Evolutionary conservation across 2,329 filamentous ascomycete genomes (phyloP).

Genomic region (Xylariaceae sp.): DNA sequence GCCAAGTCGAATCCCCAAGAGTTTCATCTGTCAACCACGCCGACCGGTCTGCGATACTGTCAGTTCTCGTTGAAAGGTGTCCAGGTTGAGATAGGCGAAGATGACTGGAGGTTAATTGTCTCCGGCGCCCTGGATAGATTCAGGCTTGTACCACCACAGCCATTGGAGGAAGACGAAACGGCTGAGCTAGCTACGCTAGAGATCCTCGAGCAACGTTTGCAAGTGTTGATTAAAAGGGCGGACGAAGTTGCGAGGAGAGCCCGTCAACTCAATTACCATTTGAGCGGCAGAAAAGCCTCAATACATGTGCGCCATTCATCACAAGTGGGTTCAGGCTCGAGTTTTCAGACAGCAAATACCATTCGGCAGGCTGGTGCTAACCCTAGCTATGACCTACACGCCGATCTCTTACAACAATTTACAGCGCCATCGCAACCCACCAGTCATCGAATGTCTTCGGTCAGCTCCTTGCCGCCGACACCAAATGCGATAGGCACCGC

Average conservation of each 20-base stretch:
- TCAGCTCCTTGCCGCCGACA: constrained; percentile 40
- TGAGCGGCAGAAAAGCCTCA: constrained; percentile 76
- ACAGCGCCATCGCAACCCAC: constrained; percentile 38
- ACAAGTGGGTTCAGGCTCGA: constrained; percentile 44
- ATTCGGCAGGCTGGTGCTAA: constrained; percentile 39
- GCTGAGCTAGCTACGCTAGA: constrained; percentile 84
- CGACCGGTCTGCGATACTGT: constrained; percentile 74
- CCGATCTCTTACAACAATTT: constrained; percentile 63
- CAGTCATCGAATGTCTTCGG: constrained; percentile 36
- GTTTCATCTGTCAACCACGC: constrained; percentile 72
- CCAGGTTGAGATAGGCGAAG: constrained; percentile 83
- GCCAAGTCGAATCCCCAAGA: constrained; percentile 80
- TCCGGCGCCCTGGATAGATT: constrained; percentile 81
- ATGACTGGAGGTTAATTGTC: constrained; percentile 84
- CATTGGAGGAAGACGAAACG: constrained; percentile 83
- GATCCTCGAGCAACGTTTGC: constrained; percentile 79
- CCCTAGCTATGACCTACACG: constrained; percentile 54
- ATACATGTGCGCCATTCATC: constrained; percentile 68
- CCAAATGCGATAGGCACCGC: constrained; percentile 38
- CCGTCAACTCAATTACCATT: constrained; percentile 79
- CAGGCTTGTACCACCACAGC: constrained; percentile 74
- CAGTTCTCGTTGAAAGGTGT: constrained; percentile 83
- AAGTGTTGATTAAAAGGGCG: constrained; percentile 78
- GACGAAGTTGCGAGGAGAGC: constrained; percentile 70
- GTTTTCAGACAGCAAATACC: constrained; percentile 45